phyloP scores from a whole-genome alignment of 2,329 filamentous ascomycete species.

The Apiospora saccharicola region DNA sequence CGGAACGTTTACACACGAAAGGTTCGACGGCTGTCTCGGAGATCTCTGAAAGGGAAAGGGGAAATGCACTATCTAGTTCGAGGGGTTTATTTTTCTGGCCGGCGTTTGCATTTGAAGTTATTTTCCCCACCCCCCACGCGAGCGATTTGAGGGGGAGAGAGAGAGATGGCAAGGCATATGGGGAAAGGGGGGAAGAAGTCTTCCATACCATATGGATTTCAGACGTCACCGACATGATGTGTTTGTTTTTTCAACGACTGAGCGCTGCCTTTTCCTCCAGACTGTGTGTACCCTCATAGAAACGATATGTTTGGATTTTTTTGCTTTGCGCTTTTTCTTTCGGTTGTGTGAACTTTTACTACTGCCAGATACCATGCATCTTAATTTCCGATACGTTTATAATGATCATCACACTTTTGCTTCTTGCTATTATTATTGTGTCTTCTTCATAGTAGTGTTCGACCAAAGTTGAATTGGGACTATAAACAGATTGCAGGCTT shows the following conservation, averaged over 20 bases:
- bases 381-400: not conserved
- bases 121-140: not conserved
- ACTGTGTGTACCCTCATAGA: conserved; percentile 14
- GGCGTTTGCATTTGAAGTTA: not conserved
- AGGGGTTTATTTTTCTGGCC: not conserved
- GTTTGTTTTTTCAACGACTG: not conserved
- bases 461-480: not conserved
- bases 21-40: not conserved
- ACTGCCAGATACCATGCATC: conserved; percentile 13
- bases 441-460: not conserved
- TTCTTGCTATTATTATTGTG: not conserved
- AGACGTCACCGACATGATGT: too few species aligned
- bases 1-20: not conserved
- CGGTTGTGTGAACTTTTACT: not conserved
- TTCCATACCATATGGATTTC: not conserved
- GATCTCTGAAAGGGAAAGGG: not conserved
- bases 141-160: not conserved
- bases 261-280: conserved; percentile 10
- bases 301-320: not conserved
- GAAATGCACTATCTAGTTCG: not conserved
- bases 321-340: not conserved
- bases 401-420: not conserved
- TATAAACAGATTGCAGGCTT: not conserved
- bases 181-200: not conserved
- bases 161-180: not conserved